Evolutionary conservation across 208 protist species (phyloP).

Genomic region (Entamoeba histolytica): DNA sequence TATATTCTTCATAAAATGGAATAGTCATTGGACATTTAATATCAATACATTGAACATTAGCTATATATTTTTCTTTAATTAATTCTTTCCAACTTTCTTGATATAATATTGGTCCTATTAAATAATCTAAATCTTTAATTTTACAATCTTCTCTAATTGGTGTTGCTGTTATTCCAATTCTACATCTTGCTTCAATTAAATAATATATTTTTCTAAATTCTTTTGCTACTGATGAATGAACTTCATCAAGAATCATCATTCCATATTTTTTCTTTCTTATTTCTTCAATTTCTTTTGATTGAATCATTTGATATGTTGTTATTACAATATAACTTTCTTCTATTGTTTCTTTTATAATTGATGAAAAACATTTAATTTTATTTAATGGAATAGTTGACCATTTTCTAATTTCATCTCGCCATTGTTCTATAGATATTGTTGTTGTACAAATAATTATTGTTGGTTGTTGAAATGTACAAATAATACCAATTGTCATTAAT

Average conservation of each 20-base stretch:
- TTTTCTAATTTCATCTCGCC: slow-evolving; percentile 67
- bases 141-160: slow-evolving; percentile 79
- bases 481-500: slow-evolving; percentile 81
- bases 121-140: slow-evolving; percentile 81
- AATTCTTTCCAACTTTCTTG: slow-evolving; percentile 94
- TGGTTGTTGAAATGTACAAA: slow-evolving; percentile 69
- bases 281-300: slow-evolving; percentile 33
- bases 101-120: slow-evolving; percentile 94
- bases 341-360: not conserved
- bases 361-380: not conserved
- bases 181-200: slow-evolving; percentile 57
- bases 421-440: slow-evolving; percentile 73
- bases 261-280: slow-evolving; percentile 58
- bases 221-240: slow-evolving; percentile 51
- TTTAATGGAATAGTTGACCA: slow-evolving; percentile 50
- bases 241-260: slow-evolving; percentile 81
- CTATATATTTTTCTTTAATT: slow-evolving; percentile 68
- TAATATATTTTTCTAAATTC: slow-evolving; percentile 36
- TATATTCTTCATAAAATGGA: slow-evolving; percentile 61
- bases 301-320: slow-evolving; percentile 93
- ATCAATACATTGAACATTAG: slow-evolving; percentile 82
- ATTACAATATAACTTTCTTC: slow-evolving; percentile 54
- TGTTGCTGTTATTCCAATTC: slow-evolving; percentile 82
- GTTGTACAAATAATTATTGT: slow-evolving; percentile 66
- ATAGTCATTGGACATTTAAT: slow-evolving; percentile 79